phyloP scores from a whole-genome alignment of 495 filamentous ascomycete genomes.

The Barbatosphaeria neglecta region DNA sequence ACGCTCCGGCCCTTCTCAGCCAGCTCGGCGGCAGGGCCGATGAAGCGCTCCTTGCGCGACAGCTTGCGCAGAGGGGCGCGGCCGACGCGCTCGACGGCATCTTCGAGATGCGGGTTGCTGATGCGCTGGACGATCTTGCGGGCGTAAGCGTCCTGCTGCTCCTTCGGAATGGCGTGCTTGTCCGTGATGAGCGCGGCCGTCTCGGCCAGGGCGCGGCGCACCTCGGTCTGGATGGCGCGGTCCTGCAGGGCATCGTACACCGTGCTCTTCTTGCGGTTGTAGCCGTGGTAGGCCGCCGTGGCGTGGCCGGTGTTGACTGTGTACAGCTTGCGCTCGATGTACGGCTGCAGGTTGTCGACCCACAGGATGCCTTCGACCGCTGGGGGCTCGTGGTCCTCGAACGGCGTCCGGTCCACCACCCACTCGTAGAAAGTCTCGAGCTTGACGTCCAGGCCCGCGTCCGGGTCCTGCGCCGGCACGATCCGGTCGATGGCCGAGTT shows the following conservation, averaged over 20 bases:
- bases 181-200: conserved; percentile 70
- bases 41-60: conserved; percentile 83
- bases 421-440: conserved; percentile 98
- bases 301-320: conserved; percentile 98
- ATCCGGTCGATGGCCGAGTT: conserved; percentile 98
- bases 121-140: conserved; percentile 86
- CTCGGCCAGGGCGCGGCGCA: conserved; percentile 61
- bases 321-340: conserved; percentile 98
- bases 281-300: conserved; percentile 91
- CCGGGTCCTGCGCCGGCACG: conserved; percentile 72
- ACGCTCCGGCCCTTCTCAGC: conserved; percentile 64
- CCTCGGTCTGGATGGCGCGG: conserved; percentile 51
- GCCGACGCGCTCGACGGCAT: conserved; percentile 88
- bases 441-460: conserved; percentile 75
- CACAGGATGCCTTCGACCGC: conserved; percentile 80
- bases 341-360: conserved; percentile 83
- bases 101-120: conserved; percentile 87
- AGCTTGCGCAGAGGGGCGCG: conserved; percentile 91
- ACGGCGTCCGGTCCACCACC: conserved; percentile 82
- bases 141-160: conserved; percentile 82
- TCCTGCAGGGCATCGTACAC: conserved; percentile 76
- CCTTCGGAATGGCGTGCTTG: conserved; percentile 67
- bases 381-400: conserved; percentile 42
- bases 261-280: conserved; percentile 66
- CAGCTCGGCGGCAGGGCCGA: conserved; percentile 77